Base-by-base conservation (phyloP, 768 basidiomycete species). In the Mycena vitilis region DNA sequence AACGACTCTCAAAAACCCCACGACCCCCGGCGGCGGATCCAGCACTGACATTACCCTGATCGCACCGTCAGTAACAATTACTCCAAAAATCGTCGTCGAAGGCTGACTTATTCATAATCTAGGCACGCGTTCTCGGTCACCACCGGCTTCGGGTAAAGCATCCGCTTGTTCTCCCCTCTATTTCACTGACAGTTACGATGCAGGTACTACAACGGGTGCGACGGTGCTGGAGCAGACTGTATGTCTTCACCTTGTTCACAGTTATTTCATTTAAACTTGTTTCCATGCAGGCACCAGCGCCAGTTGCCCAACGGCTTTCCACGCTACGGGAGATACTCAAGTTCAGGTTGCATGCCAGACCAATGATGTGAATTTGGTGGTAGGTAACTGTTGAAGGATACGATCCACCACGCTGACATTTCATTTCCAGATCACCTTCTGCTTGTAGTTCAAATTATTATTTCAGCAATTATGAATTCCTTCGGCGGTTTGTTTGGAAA, bases 21-120 rank as follows among this genome's bases (percentile, higher is more conserved):
- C 74, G 12, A 66, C 68, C 30, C 68, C 77, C 6, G 80, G 79
- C 10, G 71, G 74, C 60, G 79, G 78, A 25, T 82, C 81, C 20
- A 79, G 78, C 70, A 72, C 78, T 10, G 81, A 81, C 54, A 67
- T 81, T 40, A 75, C 78, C 8, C 71, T 80, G 53, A 79, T 81
- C 36, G 70, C 78, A 30, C 77, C 78, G 30, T 30, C 30, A 30
- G 30, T 30, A 30, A 30, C 30, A 30, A 30, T 30, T 30, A 30
- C 30, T 30, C 30, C 30, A 5, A 30, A 30, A 30, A 30, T 30
- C 3, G 2, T 30, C 30, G 30, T 30, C 5, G 30, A 30, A 30
- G 30, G 30, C 30, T 30, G 30, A 30, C 30, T 5, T 30, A 30
- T 30, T 5, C 30, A n/a, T n/a, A n/a, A 3, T 30, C 30, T 5